Evolutionary conservation across 805 yeast species (phyloP), one percentile per base, ranked within the genome.

Genomic region (Naumovozyma dairenensis): DNA sequence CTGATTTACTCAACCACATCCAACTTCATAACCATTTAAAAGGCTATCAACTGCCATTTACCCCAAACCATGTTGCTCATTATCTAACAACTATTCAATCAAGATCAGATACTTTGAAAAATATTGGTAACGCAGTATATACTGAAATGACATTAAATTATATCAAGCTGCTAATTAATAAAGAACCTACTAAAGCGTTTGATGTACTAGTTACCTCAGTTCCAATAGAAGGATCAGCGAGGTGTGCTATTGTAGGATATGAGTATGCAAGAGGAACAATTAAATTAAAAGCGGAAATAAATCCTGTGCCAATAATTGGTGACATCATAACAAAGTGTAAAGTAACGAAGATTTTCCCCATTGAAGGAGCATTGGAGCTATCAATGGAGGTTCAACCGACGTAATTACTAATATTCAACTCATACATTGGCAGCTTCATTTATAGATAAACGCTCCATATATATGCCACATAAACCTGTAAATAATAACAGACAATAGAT

Each of bases 1-100:
- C 80, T 5, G 97, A 89, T 53, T 57, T 86, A 39, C 54, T 86
- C 6, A 78, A 79, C 48, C 96, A 87, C 48, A 72, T 87, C 73
- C 89, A 81, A 46, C 41, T 83, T 1, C 78, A 74, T 35, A 51
- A 72, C 1, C 54, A 49, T 34, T 36, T 77, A 12, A 42, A 53
- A 44, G 21, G 46, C 2, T 29, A 39, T 32, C 38, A 43, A 0
- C 44, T 55, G 2, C 25, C 46, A n/a, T 69, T 67, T 42, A 35
- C 47, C 1, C 43, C 55, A 24, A 44, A 45, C 2, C 56, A 65
- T 13, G 44, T 70, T 5, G 55, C 59, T 17, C 53, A 60, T 22
- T 44, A 67, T 30, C 49, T 66, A 6, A 44, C 63, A 42, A 71
- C 69, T 32, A 56, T 74, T 25, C 70, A 64, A 35, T 54, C 66